Base-by-base conservation (phyloP, 1,284 basidiomycete genomes). In the Cryptococcus maquisensis region DNA sequence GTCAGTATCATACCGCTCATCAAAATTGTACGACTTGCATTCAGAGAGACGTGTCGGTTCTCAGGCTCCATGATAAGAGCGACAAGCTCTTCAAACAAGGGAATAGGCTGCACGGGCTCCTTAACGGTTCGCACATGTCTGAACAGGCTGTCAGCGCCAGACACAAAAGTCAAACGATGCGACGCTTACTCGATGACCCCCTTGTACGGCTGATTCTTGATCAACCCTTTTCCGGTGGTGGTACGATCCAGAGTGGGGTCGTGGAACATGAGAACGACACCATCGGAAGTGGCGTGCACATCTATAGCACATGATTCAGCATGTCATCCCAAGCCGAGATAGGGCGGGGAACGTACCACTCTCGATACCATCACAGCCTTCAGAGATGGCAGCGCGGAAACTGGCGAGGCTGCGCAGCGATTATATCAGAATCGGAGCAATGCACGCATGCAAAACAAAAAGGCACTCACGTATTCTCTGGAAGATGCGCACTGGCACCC, bases 241-340 rank as follows among this genome's bases (percentile, higher is more conserved):
- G 82, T 83, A 24, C 82, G 71, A 56, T 81, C 80, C 41, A 82
- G 63, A 16, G 73, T 85, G 6, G 90, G 88, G 76, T 97, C 93
- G 74, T 97, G 94, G 76, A 96, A 97, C 93, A 98, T 96, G 59
- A 98, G 75, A 40, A 98, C 87, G 50, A 95, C 86, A 65, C 86
- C 82, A 77, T 98, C 95, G 61, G 82, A 80, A 47, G 94, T 94
- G 68, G 96, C 86, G 75, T 98, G 94, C 61, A 98, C 93, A 82
- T 98, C 94, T 94, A 83, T 2, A 35, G 20, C 15, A 36, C n/a
- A 28, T 6, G 23, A n/a, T 32, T 32, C 32, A 43, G 44, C 51
- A 59, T 35, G 37, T 18, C 23, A n/a, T 39, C 16, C 9, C 16
- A 48, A 18, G 35, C 18, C 12, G 13, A 48, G 28, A 32, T 32